Evolutionary conservation across 768 basidiomycete species (phyloP).

Genomic region (Calvatia gigantea): DNA sequence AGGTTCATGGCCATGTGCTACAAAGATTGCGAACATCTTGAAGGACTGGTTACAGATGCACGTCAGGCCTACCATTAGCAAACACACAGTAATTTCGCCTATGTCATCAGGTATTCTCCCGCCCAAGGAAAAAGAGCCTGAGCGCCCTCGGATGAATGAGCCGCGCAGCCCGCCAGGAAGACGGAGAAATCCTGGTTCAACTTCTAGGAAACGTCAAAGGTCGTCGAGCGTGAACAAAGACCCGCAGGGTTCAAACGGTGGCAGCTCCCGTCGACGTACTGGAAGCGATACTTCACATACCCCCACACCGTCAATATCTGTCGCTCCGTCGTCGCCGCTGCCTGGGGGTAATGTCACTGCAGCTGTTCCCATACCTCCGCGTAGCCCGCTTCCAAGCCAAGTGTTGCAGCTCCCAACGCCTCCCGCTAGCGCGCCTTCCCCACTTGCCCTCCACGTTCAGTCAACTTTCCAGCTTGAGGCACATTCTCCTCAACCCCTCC

Average conservation of each 20-base stretch:
- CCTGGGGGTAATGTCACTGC: neutral
- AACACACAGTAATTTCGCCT: conserved; percentile 24
- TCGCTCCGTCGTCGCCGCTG: neutral
- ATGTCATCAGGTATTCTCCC: conserved; percentile 1
- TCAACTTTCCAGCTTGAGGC: conserved; percentile 4
- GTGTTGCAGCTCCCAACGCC: neutral
- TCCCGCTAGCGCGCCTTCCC: neutral
- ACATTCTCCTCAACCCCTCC: neutral
- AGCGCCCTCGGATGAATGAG: neutral
- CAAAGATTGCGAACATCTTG: conserved; percentile 45
- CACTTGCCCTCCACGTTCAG: neutral
- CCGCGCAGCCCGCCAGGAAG: neutral
- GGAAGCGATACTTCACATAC: neutral
- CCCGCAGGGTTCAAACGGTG: neutral
- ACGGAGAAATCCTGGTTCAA: neutral
- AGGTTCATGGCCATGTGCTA: conserved; percentile 50
- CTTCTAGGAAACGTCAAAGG: conserved; percentile 4
- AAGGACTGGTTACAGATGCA: conserved; percentile 39
- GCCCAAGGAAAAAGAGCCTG: conserved; percentile 1
- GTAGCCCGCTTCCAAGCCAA: neutral
- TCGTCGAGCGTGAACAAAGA: neutral
- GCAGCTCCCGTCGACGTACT: neutral
- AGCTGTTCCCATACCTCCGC: neutral
- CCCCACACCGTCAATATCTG: conserved; percentile 1
- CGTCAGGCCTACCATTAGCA: conserved; percentile 34